These are phyloP conservation scores for Onygena corvina DNA, from an alignment of 2,329 filamentous ascomycete genomes.

Conservation along the genomic window DNA sequence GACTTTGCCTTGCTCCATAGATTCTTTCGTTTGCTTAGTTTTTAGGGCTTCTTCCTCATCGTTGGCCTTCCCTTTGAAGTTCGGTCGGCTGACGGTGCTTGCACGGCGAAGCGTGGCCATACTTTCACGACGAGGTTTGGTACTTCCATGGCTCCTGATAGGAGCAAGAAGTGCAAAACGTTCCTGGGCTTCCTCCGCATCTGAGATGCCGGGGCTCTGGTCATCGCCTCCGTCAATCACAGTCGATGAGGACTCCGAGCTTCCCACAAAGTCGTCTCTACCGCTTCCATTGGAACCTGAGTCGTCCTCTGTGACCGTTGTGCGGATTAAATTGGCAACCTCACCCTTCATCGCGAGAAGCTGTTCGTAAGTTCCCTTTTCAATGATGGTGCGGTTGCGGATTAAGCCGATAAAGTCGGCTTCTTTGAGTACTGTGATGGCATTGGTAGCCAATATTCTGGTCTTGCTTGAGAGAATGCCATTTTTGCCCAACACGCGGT, in stretches of 20 bases:
- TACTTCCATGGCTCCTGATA: conserved; percentile 50
- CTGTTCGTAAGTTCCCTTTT: conserved; percentile 82
- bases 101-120: conserved; percentile 74
- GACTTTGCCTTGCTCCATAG: conserved; percentile 87
- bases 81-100: conserved; percentile 79
- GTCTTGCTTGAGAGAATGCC: conserved; percentile 79
- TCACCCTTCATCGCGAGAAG: conserved; percentile 89
- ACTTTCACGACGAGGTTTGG: conserved; percentile 52
- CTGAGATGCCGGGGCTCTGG: conserved; percentile 40
- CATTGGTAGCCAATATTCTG: conserved; percentile 85
- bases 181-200: conserved; percentile 54
- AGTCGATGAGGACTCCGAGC: conserved; percentile 43
- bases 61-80: conserved; percentile 66
- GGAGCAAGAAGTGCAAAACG: conserved; percentile 62
- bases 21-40: conserved; percentile 77
- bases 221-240: conserved; percentile 37
- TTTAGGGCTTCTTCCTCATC: conserved; percentile 69
- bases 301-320: conserved; percentile 45
- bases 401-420: conserved; percentile 81
- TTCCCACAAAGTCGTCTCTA: conserved; percentile 44
- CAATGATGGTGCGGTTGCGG: conserved; percentile 68
- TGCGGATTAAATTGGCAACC: conserved; percentile 71
- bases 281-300: conserved; percentile 42
- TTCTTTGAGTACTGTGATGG: conserved; percentile 79
- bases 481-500: conserved; percentile 77